phyloP scores from a whole-genome alignment of 1,139 yeast genomes.

The Magnusiomyces tetraspermus region DNA sequence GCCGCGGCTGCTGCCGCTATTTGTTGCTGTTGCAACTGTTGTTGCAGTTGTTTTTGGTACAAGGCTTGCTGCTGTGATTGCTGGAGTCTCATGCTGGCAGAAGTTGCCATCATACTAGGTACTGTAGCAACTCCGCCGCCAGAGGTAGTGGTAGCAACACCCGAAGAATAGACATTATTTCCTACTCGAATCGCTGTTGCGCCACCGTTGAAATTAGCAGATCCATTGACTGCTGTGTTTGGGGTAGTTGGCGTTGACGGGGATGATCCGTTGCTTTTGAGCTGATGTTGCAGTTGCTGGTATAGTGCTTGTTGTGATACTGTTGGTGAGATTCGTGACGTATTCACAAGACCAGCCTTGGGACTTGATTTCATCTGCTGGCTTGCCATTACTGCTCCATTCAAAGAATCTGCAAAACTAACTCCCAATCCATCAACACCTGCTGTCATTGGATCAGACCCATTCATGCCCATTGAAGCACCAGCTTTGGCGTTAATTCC shows the following conservation, averaged over 20 bases:
- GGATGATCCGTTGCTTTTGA: not conserved
- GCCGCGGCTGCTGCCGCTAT: not conserved
- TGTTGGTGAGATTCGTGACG: slow-evolving; percentile 1
- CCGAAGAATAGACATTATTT: not conserved
- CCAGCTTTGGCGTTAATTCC: not conserved
- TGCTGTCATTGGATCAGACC: not conserved
- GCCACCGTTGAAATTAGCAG: not conserved
- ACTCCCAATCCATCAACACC: not conserved
- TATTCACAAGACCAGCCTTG: not conserved
- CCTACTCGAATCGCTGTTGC: not conserved
- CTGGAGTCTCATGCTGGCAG: not conserved
- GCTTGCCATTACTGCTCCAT: not conserved
- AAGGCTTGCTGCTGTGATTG: slow-evolving; percentile 1
- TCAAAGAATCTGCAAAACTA: not conserved
- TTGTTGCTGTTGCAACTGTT: not conserved
- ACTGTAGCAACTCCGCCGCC: no score
- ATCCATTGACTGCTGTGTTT: not conserved
- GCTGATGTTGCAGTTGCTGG: slow-evolving; percentile 1
- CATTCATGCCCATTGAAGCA: not conserved
- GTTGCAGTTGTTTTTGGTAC: not conserved
- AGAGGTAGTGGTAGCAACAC: not conserved
- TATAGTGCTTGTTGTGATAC: not conserved
- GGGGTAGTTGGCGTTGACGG: slow-evolving; percentile 3
- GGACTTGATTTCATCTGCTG: slow-evolving; percentile 7
- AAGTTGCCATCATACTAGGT: not conserved